Base-by-base conservation (phyloP, 805 yeast species). In the Pichia phayaonensis region DNA sequence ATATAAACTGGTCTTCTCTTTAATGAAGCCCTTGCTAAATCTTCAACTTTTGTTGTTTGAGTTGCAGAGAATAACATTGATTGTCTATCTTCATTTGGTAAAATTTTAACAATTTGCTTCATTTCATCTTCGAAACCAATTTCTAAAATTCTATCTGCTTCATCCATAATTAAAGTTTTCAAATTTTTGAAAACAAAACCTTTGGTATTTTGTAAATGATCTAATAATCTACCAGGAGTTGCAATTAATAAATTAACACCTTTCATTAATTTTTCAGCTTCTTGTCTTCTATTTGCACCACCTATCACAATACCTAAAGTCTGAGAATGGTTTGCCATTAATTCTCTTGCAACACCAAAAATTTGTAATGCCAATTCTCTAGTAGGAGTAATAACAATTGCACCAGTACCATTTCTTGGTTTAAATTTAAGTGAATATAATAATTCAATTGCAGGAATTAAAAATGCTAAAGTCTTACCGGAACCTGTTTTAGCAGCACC, bases 401-500 rank as follows among this genome's bases (percentile, higher is more conserved):
- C 97, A 66, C 98, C 98, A 16, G 98, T 92, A 59, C 99, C 99
- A 65, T 94, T 95, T 74, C 98, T 81, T 49, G 99, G 98, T 70
- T 92, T 94, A 74, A 90, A 94, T 66, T 86, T 89, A 61, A 94
- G 76, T 18, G 96, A 83, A 64, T 90, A 86, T 49, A 94, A 75
- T 72, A 90, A 72, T 71, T 94, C 99, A 56, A 94, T 84, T 31
- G 99, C 99, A 15, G 99, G 99, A 53, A 94, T 78, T 62, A 94
- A 73, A 61, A 94, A 94, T 11, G 99, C 98, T 54, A 95, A 72
- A 0, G 99, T 94, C 72, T 94, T 94, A 66, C 99, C 99, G 1
- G 97, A 90, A 49, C 99, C 99, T 3, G 99, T 94, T 72, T 90
- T 92, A 51, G 99, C 99, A n/a, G 99, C 99, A 58, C 99, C 99